Percentiles rank a stretch among this genome's conserved stretches.
These are phyloP conservation scores for Talaromyces amestolkiae DNA, from an alignment of 2,329 filamentous ascomycete species.

Conservation along the genomic window DNA sequence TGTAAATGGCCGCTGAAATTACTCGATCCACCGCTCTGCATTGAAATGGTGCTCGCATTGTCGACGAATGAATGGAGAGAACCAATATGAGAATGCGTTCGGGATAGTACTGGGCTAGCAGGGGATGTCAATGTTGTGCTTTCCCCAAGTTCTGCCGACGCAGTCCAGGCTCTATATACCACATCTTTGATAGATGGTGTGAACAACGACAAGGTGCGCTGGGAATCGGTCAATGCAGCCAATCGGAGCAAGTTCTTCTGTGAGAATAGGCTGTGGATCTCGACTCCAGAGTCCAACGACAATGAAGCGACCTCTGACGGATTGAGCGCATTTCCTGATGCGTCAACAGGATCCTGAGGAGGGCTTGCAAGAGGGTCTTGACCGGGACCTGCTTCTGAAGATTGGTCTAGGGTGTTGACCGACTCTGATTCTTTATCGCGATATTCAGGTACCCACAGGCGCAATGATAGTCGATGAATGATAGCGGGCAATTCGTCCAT, in stretches of 20 bases:
- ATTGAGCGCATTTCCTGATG: slow-evolving; percentile 73
- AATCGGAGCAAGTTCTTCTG: slow-evolving; percentile 88
- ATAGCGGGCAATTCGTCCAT: slow-evolving; percentile 98
- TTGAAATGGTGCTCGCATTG: slow-evolving; percentile 63
- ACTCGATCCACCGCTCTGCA: slow-evolving; percentile 57
- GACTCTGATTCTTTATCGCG: slow-evolving; percentile 61
- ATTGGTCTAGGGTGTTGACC: slow-evolving; percentile 36
- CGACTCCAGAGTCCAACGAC: slow-evolving; percentile 73
- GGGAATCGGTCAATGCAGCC: slow-evolving; percentile 78
- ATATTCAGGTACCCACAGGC: slow-evolving; percentile 87
- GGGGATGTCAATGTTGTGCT: slow-evolving; percentile 38
- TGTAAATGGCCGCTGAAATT: slow-evolving; percentile 41
- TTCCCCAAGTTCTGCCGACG: slow-evolving; percentile 69
- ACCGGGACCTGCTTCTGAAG: slow-evolving; percentile 58
- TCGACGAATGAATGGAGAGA: slow-evolving; percentile 74
- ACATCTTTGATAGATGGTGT: slow-evolving; percentile 87
- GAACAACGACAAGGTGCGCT: slow-evolving; percentile 85
- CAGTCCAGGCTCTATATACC: slow-evolving; percentile 89
- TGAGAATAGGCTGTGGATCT: slow-evolving; percentile 87
- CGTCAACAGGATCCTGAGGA: slow-evolving; percentile 77
- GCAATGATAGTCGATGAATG: slow-evolving; percentile 85
- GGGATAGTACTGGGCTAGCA: slow-evolving; percentile 54
- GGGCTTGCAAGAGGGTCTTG: slow-evolving; percentile 80
- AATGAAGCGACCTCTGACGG: slow-evolving; percentile 72
- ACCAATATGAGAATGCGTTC: slow-evolving; percentile 62